These are phyloP conservation scores for Chenopodium quinoa DNA, from an alignment of 148 eudicot species.

Conservation along the genomic window DNA sequence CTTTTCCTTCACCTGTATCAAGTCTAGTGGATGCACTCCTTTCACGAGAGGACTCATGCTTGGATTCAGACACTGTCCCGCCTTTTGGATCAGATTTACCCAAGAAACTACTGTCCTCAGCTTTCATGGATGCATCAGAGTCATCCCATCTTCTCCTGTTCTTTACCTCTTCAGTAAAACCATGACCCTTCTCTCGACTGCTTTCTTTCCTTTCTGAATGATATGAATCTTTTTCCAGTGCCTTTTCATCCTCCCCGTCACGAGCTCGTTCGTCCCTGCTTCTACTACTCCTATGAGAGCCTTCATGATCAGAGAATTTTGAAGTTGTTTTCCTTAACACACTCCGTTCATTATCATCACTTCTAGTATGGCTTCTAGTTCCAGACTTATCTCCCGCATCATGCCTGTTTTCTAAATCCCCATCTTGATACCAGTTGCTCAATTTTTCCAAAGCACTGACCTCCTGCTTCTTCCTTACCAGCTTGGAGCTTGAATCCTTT, in stretches of 20 bases:
- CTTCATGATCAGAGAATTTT: conserved; percentile 52
- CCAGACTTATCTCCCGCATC: conserved; percentile 56
- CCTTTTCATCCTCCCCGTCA: conserved; percentile 48
- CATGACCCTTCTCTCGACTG: conserved; percentile 45
- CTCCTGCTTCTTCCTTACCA: conserved; percentile 53
- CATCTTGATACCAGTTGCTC: conserved; percentile 85
- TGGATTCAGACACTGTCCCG: conserved; percentile 35
- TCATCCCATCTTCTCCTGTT: conserved; percentile 62
- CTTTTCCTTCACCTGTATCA: conserved; percentile 35
- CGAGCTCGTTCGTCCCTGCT: conserved; percentile 44
- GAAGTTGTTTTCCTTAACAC: conserved; percentile 38
- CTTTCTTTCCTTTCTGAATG: conserved; percentile 42
- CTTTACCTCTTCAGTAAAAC: conserved; percentile 35
- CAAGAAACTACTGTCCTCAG: conserved; percentile 31
- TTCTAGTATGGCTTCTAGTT: conserved; percentile 39
- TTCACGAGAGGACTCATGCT: conserved; percentile 41
- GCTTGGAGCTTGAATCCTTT: conserved; percentile 55
- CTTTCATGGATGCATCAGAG: conserved; percentile 32
- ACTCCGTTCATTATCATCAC: conserved; percentile 57
- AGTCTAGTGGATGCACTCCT: conserved; percentile 31
- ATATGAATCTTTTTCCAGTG: conserved; percentile 41
- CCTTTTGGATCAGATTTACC: conserved; percentile 37
- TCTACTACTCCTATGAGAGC: conserved; percentile 44
- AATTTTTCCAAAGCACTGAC: conserved; percentile 70
- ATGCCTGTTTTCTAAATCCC: conserved; percentile 56